Conservation (phyloP, 345 rosid genomes). For the Iberis pinnata region DNA sequence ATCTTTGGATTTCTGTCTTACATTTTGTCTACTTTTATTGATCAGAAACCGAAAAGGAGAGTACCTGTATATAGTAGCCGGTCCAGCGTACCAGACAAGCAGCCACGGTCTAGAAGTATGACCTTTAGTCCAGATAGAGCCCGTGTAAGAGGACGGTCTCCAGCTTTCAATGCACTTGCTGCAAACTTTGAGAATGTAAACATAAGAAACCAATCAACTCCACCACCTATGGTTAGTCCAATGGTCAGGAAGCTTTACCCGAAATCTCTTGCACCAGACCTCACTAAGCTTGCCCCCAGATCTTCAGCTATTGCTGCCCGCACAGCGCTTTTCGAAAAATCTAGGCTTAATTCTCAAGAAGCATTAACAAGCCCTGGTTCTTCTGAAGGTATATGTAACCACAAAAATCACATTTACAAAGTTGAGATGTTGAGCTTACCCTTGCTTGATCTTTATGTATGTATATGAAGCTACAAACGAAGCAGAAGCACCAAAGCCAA, state of each 20-base stretch:
- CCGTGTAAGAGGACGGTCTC: constrained; percentile 98
- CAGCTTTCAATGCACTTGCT: constrained; percentile 94
- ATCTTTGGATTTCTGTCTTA: constrained; percentile 6
- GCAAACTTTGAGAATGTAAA: constrained; percentile 83
- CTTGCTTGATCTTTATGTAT: constrained; percentile 19
- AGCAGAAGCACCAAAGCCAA: constrained; percentile 35
- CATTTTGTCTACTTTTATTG: constrained; percentile 11
- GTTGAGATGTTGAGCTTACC: constrained; percentile 12
- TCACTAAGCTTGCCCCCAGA: constrained; percentile 48
- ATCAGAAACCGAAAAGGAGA: constrained; percentile 92
- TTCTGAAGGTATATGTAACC: constrained; percentile 51
- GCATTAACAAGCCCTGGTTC: constrained; percentile 54
- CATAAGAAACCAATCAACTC: constrained; percentile 88
- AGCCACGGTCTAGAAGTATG: constrained; percentile 90
- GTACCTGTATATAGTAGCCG: constrained; percentile 72
- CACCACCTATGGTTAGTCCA: constrained; percentile 78
- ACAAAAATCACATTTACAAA: background rate
- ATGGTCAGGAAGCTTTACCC: constrained; percentile 75
- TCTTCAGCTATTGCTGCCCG: constrained; percentile 69
- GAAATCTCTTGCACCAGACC: constrained; percentile 79
- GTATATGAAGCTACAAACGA: constrained; percentile 43
- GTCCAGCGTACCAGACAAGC: constrained; percentile 81
- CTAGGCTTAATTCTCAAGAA: constrained; percentile 52
- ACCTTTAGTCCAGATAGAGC: constrained; percentile 94
- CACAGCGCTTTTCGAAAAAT: constrained; percentile 56